Conservation (phyloP, 1,284 basidiomycete genomes). For the Ustilago xerochloae region DNA sequence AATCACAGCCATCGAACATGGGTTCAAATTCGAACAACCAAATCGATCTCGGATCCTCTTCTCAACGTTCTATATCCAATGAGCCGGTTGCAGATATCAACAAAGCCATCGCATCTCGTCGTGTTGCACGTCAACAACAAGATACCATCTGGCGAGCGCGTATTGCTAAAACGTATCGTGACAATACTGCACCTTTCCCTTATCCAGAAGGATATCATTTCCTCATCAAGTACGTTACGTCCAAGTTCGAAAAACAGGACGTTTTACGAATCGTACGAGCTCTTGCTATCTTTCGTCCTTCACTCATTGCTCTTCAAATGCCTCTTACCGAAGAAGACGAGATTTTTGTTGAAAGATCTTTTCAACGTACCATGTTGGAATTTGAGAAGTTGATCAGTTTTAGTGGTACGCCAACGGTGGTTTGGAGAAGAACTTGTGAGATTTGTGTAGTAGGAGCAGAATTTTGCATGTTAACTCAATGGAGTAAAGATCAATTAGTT, state of each 20-base stretch:
- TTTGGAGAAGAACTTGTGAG: conserved; percentile 97
- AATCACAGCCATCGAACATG: conserved; percentile 14
- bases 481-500: conserved; percentile 62
- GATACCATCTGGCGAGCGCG: conserved; percentile 61
- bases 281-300: conserved; percentile 91
- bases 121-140: conserved; percentile 46
- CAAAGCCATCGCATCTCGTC: conserved; percentile 44
- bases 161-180: conserved; percentile 62
- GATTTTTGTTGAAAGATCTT: conserved; percentile 88
- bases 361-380: conserved; percentile 92
- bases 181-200: conserved; percentile 60
- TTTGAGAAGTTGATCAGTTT: conserved; percentile 96
- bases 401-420: conserved; percentile 98
- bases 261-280: conserved; percentile 93
- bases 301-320: conserved; percentile 88
- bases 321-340: conserved; percentile 64
- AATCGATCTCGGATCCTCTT: conserved; percentile 39
- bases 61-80: conserved; percentile 39
- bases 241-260: conserved; percentile 93
- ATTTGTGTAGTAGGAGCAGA: conserved; percentile 95
- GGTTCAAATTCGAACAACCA: background rate
- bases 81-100: conserved; percentile 47
- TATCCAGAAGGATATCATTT: conserved; percentile 68
- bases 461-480: conserved; percentile 86
- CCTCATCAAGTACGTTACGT: conserved; percentile 66